Base-by-base conservation (phyloP, 495 filamentous ascomycete species). In the Talaromyces borbonicus region DNA sequence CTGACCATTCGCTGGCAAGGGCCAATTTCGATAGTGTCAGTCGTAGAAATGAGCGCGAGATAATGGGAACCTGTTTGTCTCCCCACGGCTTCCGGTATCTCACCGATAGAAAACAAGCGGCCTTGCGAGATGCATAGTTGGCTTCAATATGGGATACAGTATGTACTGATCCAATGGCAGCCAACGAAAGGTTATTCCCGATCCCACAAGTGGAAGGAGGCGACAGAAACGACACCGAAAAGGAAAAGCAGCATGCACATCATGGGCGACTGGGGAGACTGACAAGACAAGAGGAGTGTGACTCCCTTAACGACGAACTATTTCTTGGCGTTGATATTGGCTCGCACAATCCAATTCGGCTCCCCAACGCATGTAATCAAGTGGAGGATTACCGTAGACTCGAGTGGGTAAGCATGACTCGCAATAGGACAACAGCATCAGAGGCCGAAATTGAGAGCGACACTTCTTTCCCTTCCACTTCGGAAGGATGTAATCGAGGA, bases 271-370 rank as follows among this genome's bases (percentile, higher is more conserved):
- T 22, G 35, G 35, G 35, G 22, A 38, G 35, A n/a, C n/a, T n/a
- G n/a, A n/a, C n/a, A 38, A 37, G 16, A 19, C 16, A 37, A 14
- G 22, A 23, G 22, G 19, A 14, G 15, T 41, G 23, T 26, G 38
- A 20, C 24, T 38, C 35, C 35, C 22, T 20, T 20, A 41, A 41
- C 38, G 20, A 26, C 14, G 14, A 26, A 8, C 20, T 23, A n/a
- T 41, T 24, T 41, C 38, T 41, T 41, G 38, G 38, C 38, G 16
- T n/a, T n/a, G n/a, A n/a, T n/a, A n/a, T n/a, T n/a, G n/a, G n/a
- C n/a, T n/a, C n/a, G n/a, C n/a, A n/a, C n/a, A n/a, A n/a, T n/a
- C n/a, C n/a, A n/a, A n/a, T n/a, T n/a, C n/a, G n/a, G n/a, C n/a
- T n/a, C n/a, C n/a, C n/a, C n/a, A n/a, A n/a, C n/a, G n/a, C n/a